Evolutionary conservation across 257 asterid genomes (phyloP), one percentile per base, ranked within the genome.

Genomic region (Ballota nigra): DNA sequence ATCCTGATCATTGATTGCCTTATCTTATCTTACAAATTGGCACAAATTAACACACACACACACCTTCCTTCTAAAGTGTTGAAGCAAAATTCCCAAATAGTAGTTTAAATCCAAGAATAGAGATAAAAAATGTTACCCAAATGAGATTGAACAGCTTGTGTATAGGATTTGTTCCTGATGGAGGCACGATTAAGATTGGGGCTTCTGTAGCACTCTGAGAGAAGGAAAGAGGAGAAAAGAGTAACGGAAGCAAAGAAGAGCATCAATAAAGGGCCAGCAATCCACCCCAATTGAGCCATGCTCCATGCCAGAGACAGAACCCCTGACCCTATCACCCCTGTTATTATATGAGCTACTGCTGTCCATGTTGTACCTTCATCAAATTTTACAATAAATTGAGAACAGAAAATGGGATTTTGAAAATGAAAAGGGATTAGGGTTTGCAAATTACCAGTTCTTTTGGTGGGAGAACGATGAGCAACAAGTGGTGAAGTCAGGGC

Each of bases 321-420:
- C 16, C 97, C 97, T 1, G 97, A 85, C 12, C 97, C 96, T 15
- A 91, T 87, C 9, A 80, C 92, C 11, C 89, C 96, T 6, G 96
- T 90, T 29, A 90, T 84, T 52, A 86, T 81, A 75, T 86, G 97
- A n/a, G 96, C 93, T 78, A 84, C 75, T 26, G 96, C 93, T 23
- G 96, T 86, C 97, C 93, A 88, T 79, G 34, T 58, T 66, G 81
- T 83, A 33, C 97, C 96, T 86, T 34, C 61, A 77, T 33, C 40
- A 43, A 33, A 33, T 33, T 33, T 33, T 0, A 33, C 38, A 6
- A 33, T 1, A 31, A 3, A 31, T n/a, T n/a, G n/a, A n/a, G n/a
- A 29, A 29, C 3, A 29, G 5, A 29, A 29, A 4, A 4, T 0
- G 3, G 34, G 34, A 6, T 1, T 29, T 29, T 36, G 13, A 11